Percentiles rank a stretch among this genome's conserved stretches.
Evolutionary conservation across 139 green algal species (phyloP).

Genomic region (Chlamydomonas sp.): DNA sequence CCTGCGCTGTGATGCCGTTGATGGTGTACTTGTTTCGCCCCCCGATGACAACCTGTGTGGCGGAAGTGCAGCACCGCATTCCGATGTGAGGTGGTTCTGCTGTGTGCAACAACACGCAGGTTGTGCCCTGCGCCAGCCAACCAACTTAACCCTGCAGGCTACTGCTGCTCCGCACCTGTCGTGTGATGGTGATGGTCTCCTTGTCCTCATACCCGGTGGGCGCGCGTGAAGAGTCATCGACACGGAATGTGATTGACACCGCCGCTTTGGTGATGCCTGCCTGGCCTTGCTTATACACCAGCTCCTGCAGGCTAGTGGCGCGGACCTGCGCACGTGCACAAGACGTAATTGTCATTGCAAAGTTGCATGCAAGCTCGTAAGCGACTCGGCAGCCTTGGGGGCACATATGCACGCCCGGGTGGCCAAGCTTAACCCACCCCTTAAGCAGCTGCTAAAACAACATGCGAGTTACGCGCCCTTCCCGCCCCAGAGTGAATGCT

Average conservation of each 20-base stretch:
- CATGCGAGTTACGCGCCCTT: neutral
- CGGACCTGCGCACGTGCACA: conserved; percentile 83
- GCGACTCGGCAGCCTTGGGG: too few relatives aligned
- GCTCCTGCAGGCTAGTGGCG: conserved; percentile 92
- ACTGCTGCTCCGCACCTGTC: conserved; percentile 71
- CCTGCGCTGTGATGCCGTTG: conserved; percentile 93
- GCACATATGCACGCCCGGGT: too few relatives aligned
- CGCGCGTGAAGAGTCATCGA: conserved; percentile 80
- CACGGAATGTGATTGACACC: conserved; percentile 98
- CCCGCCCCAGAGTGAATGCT: too few relatives aligned
- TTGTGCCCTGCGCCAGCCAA: too few relatives aligned
- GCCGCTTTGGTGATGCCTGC: conserved; percentile 97
- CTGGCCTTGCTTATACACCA: conserved; percentile 99
- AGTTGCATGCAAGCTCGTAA: neutral
- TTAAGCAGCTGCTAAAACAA: neutral
- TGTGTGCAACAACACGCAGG: neutral
- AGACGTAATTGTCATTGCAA: neutral
- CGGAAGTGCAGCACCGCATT: neutral
- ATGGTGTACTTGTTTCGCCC: conserved; percentile 98
- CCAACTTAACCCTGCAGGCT: neutral
- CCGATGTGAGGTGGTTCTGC: neutral
- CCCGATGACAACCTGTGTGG: conserved; percentile 92
- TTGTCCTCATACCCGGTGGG: conserved; percentile 94
- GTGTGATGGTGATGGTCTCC: conserved; percentile 94
- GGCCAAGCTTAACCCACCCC: too few relatives aligned